Base-by-base conservation (phyloP, 129 eudicot species). In the Scalesia atractyloides region DNA sequence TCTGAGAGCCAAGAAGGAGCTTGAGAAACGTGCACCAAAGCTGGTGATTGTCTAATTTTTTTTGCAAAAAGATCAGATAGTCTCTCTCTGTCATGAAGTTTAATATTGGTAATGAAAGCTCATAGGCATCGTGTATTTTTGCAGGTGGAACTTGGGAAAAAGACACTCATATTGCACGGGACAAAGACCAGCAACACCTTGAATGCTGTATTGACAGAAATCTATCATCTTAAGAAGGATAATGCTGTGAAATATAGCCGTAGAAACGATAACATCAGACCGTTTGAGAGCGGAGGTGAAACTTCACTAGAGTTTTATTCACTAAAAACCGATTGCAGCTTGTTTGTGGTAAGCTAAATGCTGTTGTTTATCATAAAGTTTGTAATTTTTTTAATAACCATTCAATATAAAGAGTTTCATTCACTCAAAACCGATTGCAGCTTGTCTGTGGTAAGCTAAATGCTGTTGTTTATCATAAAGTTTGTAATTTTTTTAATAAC, bases 231-330 rank as follows among this genome's bases (percentile, higher is more conserved):
- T 66, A 95, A 95, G 86, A 95, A 84, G 77, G 97, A 82, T 39
- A 83, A 82, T 77, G 69, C 99, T 0, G 79, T 95, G 11, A 95
- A 85, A 76, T 95, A 75, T 79, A 72, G 94, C 33, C 70, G 89
- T 17, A 91, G 84, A 72, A 95, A 95, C 69, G 96, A 90, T 39
- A 88, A 83, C 56, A 80, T 95, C 47, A 83, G 99, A 69, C 99
- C 99, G 1, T 95, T 95, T 66, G 99, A 95, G 82, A 82, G 83
- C 41, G 99, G 96, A 1, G 99, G 99, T 58, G 99, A 95, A 80
- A 72, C 96, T 43, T 84, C 89, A 12, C 76, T 95, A 62, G 99
- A 95, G 86, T 91, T 91, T 78, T 95, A 81, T 76, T 90, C 99
- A 0, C 88, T 81, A 22, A 95, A 95, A 80, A 90, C 92, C 6